Percentiles rank a stretch among this genome's conserved stretches.
Conservation (phyloP, 139 green algal genomes). For the Pseudopediastrum boryanum region DNA sequence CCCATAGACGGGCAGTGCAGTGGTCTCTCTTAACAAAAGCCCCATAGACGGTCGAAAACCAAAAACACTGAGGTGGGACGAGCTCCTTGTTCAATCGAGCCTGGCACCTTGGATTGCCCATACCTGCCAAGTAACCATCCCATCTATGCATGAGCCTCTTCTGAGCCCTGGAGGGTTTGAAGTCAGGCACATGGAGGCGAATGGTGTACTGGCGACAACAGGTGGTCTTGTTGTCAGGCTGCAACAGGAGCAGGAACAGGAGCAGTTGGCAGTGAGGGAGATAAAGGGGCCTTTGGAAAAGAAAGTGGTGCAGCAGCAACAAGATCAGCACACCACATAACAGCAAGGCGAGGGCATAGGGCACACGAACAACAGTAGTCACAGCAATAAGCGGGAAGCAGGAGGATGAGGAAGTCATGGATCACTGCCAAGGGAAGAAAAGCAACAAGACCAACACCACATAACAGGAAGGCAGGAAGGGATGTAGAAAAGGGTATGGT, state of each 20-base stretch:
- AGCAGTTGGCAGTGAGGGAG: not conserved
- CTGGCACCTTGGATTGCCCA: not conserved
- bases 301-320: not conserved
- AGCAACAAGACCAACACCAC: too few species aligned
- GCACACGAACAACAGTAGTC: not conserved
- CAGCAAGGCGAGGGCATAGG: not conserved
- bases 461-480: too few species aligned
- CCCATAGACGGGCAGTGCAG: too few species aligned
- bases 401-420: not conserved
- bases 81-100: too few species aligned
- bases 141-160: conserved; percentile 42
- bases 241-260: not conserved
- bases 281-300: not conserved
- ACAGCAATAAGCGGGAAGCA: not conserved
- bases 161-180: conserved; percentile 44
- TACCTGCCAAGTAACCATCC: conserved; percentile 42
- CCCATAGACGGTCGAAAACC: not conserved
- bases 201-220: conserved; percentile 70
- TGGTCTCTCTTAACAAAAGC: not conserved
- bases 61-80: not conserved
- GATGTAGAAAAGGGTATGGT: too few species aligned
- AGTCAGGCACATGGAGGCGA: conserved; percentile 44
- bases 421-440: not conserved
- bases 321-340: not conserved
- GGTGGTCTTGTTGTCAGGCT: conserved; percentile 43